A percentile compares a stretch with the other conserved stretches of the same genome.
These are phyloP conservation scores for Leersia perrieri DNA, from an alignment of 176 grass and related monocot genomes.

Conservation along the genomic window DNA sequence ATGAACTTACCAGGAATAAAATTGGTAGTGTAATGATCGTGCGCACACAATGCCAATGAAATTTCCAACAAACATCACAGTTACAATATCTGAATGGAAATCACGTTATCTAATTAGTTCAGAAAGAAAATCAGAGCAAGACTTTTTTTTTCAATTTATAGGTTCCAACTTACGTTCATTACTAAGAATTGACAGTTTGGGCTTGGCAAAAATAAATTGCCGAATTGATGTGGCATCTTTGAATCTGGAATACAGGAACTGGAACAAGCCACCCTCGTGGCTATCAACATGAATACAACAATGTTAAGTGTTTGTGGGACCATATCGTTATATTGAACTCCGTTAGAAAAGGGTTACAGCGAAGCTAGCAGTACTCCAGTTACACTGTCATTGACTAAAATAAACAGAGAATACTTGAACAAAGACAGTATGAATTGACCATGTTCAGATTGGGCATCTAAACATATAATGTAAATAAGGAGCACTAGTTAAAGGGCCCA, in stretches of 20 bases:
- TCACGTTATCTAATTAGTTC: slow-evolving; percentile 36
- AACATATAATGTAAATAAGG: not conserved
- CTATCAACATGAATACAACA: slow-evolving; percentile 37
- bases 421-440: not conserved
- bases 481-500: not conserved
- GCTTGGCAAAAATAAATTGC: slow-evolving; percentile 41
- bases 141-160: slow-evolving; percentile 17
- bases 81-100: slow-evolving; percentile 65
- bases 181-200: slow-evolving; percentile 47
- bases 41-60: slow-evolving; percentile 85
- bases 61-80: slow-evolving; percentile 89
- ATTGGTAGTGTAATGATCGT: slow-evolving; percentile 87
- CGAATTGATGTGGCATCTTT: slow-evolving; percentile 43
- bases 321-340: slow-evolving; percentile 2
- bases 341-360: not conserved
- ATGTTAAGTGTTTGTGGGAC: not conserved
- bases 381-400: not conserved
- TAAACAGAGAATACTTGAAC: not conserved
- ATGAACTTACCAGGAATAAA: slow-evolving; percentile 81
- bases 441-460: slow-evolving; percentile 5
- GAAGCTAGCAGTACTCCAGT: not conserved
- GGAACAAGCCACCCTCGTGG: slow-evolving; percentile 61
- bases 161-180: slow-evolving; percentile 51
- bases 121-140: not conserved
- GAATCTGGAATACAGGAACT: slow-evolving; percentile 56